These are phyloP conservation scores for Cercospora zeae-maydis DNA, from an alignment of 2,329 filamentous ascomycete genomes.

Conservation along the genomic window DNA sequence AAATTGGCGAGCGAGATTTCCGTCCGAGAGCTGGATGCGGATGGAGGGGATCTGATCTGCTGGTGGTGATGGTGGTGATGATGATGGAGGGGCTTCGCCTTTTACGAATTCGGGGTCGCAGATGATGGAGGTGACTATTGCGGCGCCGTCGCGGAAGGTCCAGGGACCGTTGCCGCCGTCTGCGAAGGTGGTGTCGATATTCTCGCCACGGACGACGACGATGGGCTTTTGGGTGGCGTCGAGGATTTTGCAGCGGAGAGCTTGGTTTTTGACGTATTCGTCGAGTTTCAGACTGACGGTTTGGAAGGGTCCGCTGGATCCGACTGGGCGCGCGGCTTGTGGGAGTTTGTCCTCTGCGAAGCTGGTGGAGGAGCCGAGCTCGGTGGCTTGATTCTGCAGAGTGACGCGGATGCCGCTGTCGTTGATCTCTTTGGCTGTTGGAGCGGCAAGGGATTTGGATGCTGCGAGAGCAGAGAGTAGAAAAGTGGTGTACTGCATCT, in stretches of 20 bases:
- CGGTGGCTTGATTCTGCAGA: constrained; percentile 4
- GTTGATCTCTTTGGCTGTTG: constrained; percentile 3
- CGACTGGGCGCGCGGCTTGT: constrained; percentile 7
- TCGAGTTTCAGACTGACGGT: constrained; percentile 17
- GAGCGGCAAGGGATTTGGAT: constrained; percentile 13
- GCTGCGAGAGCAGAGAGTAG: constrained; percentile 15
- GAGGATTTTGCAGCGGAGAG: constrained; percentile 20
- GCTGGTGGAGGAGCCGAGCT: constrained; percentile 11
- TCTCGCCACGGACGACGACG: constrained; percentile 12
- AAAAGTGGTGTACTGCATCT: constrained; percentile 21
- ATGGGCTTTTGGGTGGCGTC: constrained; percentile 14
- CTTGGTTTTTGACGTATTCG: constrained; percentile 8
- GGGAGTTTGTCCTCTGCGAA: constrained; percentile 14
- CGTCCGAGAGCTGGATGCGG: constrained; percentile 13
- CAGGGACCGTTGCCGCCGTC: constrained; percentile 16
- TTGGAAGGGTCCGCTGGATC: constrained; percentile 13
- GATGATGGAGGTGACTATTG: constrained; percentile 9
- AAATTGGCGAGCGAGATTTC: constrained; percentile 17
- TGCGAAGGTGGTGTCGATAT: constrained; percentile 15
- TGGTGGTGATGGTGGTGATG: too few species aligned
- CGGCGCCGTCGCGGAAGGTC: constrained; percentile 14
- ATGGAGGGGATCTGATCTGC: constrained; percentile 3
- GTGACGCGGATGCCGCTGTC: constrained; percentile 15
- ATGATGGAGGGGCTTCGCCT: not conserved
- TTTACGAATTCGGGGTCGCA: constrained; percentile 18